These are phyloP conservation scores for Sugiyamaella novakii DNA, from an alignment of 1,139 yeast genomes.

Conservation along the genomic window DNA sequence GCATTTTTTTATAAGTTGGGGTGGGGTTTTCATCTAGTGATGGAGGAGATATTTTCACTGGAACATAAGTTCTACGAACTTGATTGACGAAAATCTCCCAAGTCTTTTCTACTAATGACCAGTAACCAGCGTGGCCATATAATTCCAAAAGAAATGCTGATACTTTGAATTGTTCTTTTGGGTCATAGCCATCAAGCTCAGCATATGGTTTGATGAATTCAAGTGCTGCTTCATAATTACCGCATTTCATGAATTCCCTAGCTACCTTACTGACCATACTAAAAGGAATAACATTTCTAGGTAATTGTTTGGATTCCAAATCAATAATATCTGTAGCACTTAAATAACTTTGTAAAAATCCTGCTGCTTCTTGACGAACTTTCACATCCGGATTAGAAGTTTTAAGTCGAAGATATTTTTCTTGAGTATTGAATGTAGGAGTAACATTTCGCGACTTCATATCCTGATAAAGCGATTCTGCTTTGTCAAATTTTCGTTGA, in stretches of 20 bases:
- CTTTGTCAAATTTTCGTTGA: conserved; percentile 23
- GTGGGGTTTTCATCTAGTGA: background rate
- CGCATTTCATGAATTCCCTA: conserved; percentile 19
- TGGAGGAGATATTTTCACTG: background rate
- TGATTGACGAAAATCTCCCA: conserved; percentile 24
- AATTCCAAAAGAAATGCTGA: conserved; percentile 22
- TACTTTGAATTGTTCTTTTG: conserved; percentile 14
- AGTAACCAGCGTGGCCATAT: conserved; percentile 22
- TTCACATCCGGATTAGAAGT: conserved; percentile 12
- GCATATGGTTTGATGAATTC: conserved; percentile 23
- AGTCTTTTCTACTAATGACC: conserved; percentile 22
- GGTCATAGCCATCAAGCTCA: conserved; percentile 15
- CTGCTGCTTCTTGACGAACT: conserved; percentile 22
- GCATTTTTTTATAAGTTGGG: conserved; percentile 4
- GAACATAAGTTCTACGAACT: conserved; percentile 14
- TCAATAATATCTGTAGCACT: conserved; percentile 29
- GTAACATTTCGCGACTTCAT: conserved; percentile 26
- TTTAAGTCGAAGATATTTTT: conserved; percentile 27
- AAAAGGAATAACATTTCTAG: conserved; percentile 33
- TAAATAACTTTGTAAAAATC: conserved; percentile 25
- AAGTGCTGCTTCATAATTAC: conserved; percentile 22
- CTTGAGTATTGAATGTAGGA: conserved; percentile 33
- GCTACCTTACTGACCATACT: conserved; percentile 29
- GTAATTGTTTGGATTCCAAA: conserved; percentile 31
- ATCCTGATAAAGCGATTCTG: conserved; percentile 28